A percentile compares a stretch with the other conserved stretches of the same genome.
Conservation (phyloP, 2,329 filamentous ascomycete species). For the Ophiostoma novo-ulmi region DNA sequence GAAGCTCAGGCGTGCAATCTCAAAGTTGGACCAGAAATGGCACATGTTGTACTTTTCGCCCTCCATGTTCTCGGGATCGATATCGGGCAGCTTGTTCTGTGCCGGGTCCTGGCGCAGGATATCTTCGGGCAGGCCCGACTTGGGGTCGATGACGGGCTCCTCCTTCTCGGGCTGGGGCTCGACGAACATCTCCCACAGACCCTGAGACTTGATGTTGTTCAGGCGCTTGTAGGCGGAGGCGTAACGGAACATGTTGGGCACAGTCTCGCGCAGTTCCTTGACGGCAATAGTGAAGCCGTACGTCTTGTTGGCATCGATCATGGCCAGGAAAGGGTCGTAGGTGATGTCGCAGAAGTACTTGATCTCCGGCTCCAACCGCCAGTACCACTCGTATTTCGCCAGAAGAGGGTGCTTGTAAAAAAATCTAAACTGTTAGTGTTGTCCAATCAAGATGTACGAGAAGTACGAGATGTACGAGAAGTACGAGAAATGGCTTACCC, state of each 20-base stretch:
- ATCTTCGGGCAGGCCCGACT: constrained; percentile 50
- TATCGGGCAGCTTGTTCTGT: constrained; percentile 52
- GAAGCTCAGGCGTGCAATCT: constrained; percentile 91
- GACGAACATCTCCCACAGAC: constrained; percentile 97
- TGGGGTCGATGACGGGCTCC: constrained; percentile 14
- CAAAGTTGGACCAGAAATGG: constrained; percentile 99
- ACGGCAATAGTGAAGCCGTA: constrained; percentile 99
- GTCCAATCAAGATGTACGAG: neutral
- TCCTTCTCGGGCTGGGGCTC: constrained; percentile 67
- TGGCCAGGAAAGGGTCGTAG: constrained; percentile 94
- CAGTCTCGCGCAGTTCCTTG: constrained; percentile 94
- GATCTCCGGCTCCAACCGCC: constrained; percentile 97
- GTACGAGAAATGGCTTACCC: constrained; percentile 57
- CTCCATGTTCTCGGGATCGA: constrained; percentile 92
- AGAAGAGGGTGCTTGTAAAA: constrained; percentile 97
- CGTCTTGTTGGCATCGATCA: constrained; percentile 92
- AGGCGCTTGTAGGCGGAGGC: constrained; percentile 95
- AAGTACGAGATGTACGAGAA: neutral
- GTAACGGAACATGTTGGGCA: constrained; percentile 97
- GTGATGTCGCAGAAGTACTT: constrained; percentile 99
- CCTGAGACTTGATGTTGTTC: constrained; percentile 84
- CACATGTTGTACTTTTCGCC: constrained; percentile 99
- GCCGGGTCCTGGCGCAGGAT: constrained; percentile 61
- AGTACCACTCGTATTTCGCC: constrained; percentile 99
- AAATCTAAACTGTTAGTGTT: constrained; percentile 50